Evolutionary conservation across 2,329 filamentous ascomycete genomes (phyloP), one percentile per base, ranked within the genome.

Genomic region (Xylariaceae sp.): DNA sequence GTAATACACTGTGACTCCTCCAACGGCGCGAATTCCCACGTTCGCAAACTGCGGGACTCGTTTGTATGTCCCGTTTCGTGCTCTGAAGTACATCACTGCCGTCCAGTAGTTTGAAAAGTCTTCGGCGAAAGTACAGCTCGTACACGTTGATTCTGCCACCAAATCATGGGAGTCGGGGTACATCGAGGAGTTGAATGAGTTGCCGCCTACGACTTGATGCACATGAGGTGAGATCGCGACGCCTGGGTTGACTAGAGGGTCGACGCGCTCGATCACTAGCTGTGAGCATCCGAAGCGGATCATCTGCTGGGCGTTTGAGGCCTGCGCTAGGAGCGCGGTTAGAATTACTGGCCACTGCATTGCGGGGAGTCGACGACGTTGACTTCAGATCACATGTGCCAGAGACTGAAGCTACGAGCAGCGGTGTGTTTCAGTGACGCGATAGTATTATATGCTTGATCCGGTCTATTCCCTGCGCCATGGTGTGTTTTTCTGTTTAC

Each of bases 241-340:
- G 1, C 60, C 63, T 2, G 64, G 64, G 41, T 63, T 62, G 13
- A 66, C 63, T n/a, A 66, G 54, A 12, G 64, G 64, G 45, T 66
- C 64, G 5, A 66, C 54, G 33, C 63, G 64, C 51, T 66, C 64
- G 43, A 66, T 60, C 5, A 63, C 61, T 16, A 66, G 60, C 50
- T 65, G 62, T 34, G 64, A 66, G 54, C 64, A 66, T n/a, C 60
- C 56, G 34, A 66, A 66, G 7, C 64, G 62, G 42, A 66, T 63
- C 66, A 58, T 76, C 66, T 54, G 72, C 69, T 63, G 62, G 10
- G 59, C 54, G 6, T 42, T 47, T 28, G 47, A 43, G 13, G 19
- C 42, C 18, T 57, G 57, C 53, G 59, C 58, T 11, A 61, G 48
- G 9, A 64, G 61, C 53, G 52, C 50, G 1, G 54, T 48, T 28